A percentile compares a stretch with the other conserved stretches of the same genome.
These are phyloP conservation scores for Lepraria neglecta DNA, from an alignment of 495 filamentous ascomycete species.

Conservation along the genomic window DNA sequence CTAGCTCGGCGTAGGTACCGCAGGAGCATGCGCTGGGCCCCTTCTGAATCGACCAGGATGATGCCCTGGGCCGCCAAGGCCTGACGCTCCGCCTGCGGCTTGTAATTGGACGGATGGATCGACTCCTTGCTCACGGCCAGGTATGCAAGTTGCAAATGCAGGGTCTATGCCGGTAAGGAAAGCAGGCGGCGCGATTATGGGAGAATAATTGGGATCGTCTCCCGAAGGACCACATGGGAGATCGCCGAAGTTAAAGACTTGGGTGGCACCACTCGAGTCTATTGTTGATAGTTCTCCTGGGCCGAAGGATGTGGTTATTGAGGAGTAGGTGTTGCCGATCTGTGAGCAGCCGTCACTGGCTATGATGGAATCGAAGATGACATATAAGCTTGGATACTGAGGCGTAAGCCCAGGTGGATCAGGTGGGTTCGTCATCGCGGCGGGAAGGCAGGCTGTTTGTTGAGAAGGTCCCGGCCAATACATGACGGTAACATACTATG, in stretches of 20 bases:
- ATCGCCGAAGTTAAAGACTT: constrained; percentile 21
- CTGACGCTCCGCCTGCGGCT: neutral
- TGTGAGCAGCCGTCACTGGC: constrained; percentile 7
- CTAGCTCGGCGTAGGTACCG: neutral
- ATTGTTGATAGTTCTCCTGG: constrained; percentile 14
- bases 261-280: constrained; percentile 8
- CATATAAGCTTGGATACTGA: constrained; percentile 14
- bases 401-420: neutral
- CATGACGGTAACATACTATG: constrained; percentile 5
- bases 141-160: constrained; percentile 12
- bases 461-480: constrained; percentile 8
- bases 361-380: constrained; percentile 8
- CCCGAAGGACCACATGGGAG: constrained; percentile 20
- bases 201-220: constrained; percentile 10
- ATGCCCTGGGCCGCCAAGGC: neutral
- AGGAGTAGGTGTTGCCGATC: constrained; percentile 2
- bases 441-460: constrained; percentile 7
- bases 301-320: constrained; percentile 16
- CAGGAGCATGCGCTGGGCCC: neutral
- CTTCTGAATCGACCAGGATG: neutral
- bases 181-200: constrained; percentile 16
- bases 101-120: constrained; percentile 11
- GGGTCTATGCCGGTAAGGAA: constrained; percentile 14
- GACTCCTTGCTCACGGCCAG: constrained; percentile 2
- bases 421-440: neutral